A percentile compares a stretch with the other conserved stretches of the same genome.
Evolutionary conservation across 371 early-diverging fungal species (phyloP).

Genomic region (Syncephalastrum contaminatum): DNA sequence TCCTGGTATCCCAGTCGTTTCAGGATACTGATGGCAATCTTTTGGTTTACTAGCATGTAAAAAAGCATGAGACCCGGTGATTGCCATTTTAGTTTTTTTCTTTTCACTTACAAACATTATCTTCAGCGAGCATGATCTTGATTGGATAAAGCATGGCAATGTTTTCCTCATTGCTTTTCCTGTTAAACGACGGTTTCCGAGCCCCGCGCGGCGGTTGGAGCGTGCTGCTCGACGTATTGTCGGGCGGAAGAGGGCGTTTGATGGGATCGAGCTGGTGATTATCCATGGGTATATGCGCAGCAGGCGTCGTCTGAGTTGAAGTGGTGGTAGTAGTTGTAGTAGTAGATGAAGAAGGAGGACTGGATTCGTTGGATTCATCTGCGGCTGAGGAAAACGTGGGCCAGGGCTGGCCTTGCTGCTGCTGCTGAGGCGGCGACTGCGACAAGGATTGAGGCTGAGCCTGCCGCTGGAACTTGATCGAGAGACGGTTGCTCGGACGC

Average conservation of each 20-base stretch:
- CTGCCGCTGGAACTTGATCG: slow-evolving; percentile 2
- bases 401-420: not conserved
- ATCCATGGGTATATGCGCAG: slow-evolving; percentile 9
- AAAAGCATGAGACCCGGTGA: not conserved
- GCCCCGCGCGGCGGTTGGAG: too few relatives aligned
- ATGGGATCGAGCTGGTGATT: slow-evolving; percentile 15
- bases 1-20: slow-evolving; percentile 55
- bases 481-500: not conserved
- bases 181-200: too few relatives aligned
- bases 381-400: too few relatives aligned
- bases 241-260: slow-evolving; percentile 15
- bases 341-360: not conserved
- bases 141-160: slow-evolving; percentile 36
- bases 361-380: not conserved
- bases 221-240: slow-evolving; percentile 1
- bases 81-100: not conserved
- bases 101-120: slow-evolving; percentile 41
- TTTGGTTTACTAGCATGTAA: slow-evolving; percentile 49
- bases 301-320: slow-evolving; percentile 10
- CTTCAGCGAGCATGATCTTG: slow-evolving; percentile 48
- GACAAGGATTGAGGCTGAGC: not conserved
- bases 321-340: slow-evolving; percentile 3
- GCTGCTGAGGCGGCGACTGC: not conserved
- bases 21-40: slow-evolving; percentile 56
- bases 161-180: slow-evolving; percentile 36